These are phyloP conservation scores for Penicillium paxilli DNA, from an alignment of 495 filamentous ascomycete species.

Conservation along the genomic window DNA sequence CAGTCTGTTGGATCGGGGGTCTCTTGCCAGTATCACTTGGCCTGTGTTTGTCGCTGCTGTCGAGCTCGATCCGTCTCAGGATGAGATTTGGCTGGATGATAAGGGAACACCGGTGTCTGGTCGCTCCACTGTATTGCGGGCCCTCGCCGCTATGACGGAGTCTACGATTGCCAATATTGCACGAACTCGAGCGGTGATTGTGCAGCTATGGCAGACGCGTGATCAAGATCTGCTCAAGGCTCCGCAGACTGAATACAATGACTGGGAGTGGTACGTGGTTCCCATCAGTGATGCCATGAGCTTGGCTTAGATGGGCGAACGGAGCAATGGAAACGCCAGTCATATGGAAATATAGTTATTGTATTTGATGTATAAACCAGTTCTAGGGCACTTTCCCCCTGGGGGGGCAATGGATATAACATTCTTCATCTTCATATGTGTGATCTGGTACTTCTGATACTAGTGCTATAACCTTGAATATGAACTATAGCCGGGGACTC, in stretches of 20 bases:
- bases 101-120: slow-evolving; percentile 25
- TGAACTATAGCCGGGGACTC: too few species aligned
- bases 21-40: slow-evolving; percentile 38
- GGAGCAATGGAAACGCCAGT: background rate
- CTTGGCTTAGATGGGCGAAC: slow-evolving; percentile 33
- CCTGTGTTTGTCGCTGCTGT: slow-evolving; percentile 49
- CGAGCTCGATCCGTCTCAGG: slow-evolving; percentile 41
- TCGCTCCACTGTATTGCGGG: slow-evolving; percentile 39
- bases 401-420: too few species aligned
- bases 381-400: too few species aligned
- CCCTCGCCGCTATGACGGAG: slow-evolving; percentile 40
- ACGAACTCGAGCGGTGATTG: slow-evolving; percentile 42
- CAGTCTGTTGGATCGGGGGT: slow-evolving; percentile 32
- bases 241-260: slow-evolving; percentile 26
- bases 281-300: slow-evolving; percentile 45
- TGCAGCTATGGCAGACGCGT: slow-evolving; percentile 44
- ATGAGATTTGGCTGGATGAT: slow-evolving; percentile 34
- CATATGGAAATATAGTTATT: background rate
- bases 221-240: slow-evolving; percentile 37
- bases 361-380: too few species aligned
- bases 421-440: too few species aligned
- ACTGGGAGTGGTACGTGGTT: slow-evolving; percentile 46
- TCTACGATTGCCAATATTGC: slow-evolving; percentile 43
- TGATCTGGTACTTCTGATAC: too few species aligned
- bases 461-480: too few species aligned